These are phyloP conservation scores for Scutellaria baicalensis DNA, from an alignment of 257 asterid species.

Conservation along the genomic window DNA sequence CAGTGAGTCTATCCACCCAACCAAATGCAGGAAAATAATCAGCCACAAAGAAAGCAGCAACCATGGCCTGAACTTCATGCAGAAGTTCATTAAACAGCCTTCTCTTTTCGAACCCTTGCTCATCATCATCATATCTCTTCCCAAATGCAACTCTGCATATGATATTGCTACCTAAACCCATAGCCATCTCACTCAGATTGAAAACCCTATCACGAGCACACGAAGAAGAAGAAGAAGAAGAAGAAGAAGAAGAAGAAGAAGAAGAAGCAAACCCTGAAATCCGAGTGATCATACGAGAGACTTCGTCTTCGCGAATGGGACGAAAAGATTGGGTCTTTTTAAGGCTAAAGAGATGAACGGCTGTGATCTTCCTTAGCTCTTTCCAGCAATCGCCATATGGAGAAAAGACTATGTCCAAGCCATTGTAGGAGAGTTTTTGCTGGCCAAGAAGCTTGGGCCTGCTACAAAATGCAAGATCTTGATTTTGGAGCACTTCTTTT, in stretches of 20 bases:
- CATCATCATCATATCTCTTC: background rate
- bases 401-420: background rate
- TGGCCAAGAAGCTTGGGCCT: background rate
- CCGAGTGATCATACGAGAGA: background rate
- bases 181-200: background rate
- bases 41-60: background rate
- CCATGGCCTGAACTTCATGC: background rate
- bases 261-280: background rate
- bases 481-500: conserved; percentile 3
- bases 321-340: background rate
- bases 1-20: background rate
- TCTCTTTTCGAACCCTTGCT: background rate
- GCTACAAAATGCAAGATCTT: background rate
- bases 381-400: background rate
- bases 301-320: background rate
- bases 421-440: background rate
- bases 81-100: background rate
- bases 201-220: background rate
- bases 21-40: background rate
- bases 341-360: background rate
- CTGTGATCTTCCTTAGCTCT: background rate
- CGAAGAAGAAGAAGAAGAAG: too few species aligned
- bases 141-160: background rate
- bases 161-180: background rate
- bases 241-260: background rate